Conservation (phyloP, 2,329 filamentous ascomycete genomes). For the Metarhizium humberi region DNA sequence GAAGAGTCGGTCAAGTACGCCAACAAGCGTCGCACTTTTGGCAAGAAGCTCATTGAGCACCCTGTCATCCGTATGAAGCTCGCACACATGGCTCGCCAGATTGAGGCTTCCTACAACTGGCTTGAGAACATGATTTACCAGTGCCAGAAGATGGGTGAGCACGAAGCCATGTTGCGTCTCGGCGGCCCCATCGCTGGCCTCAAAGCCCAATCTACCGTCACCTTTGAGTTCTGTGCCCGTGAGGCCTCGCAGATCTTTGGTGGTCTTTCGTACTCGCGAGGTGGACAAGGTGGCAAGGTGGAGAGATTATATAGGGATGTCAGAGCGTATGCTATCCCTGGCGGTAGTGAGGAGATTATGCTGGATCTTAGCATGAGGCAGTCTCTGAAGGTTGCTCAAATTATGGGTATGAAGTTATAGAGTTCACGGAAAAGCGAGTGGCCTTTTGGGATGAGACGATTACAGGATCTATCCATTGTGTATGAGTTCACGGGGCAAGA, state of each 20-base stretch:
- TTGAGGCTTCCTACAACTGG: slow-evolving; percentile 96
- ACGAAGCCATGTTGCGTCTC: slow-evolving; percentile 90
- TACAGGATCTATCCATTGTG: slow-evolving; percentile 40
- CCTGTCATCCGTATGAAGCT: slow-evolving; percentile 96
- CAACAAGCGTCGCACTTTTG: slow-evolving; percentile 93
- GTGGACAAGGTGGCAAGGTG: slow-evolving; percentile 90
- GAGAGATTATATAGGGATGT: slow-evolving; percentile 94
- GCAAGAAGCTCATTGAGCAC: slow-evolving; percentile 93
- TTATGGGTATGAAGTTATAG: slow-evolving; percentile 91
- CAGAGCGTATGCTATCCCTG: slow-evolving; percentile 90
- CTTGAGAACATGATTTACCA: slow-evolving; percentile 93
- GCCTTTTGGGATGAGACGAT: slow-evolving; percentile 15
- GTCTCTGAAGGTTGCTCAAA: slow-evolving; percentile 78
- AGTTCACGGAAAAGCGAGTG: background rate
- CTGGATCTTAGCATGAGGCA: slow-evolving; percentile 91
- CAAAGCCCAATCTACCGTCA: slow-evolving; percentile 89
- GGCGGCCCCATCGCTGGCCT: slow-evolving; percentile 88
- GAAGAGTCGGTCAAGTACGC: slow-evolving; percentile 96
- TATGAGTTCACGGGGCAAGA: background rate
- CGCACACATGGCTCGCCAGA: slow-evolving; percentile 95
- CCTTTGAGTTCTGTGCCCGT: slow-evolving; percentile 94
- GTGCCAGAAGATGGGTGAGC: slow-evolving; percentile 85
- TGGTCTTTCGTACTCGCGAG: slow-evolving; percentile 81
- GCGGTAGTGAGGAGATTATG: slow-evolving; percentile 98
- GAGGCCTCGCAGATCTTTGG: slow-evolving; percentile 98